Percentiles rank a stretch among this genome's conserved stretches.
Evolutionary conservation across 2,329 filamentous ascomycete genomes (phyloP).

Genomic region (Macrophomina tecta): DNA sequence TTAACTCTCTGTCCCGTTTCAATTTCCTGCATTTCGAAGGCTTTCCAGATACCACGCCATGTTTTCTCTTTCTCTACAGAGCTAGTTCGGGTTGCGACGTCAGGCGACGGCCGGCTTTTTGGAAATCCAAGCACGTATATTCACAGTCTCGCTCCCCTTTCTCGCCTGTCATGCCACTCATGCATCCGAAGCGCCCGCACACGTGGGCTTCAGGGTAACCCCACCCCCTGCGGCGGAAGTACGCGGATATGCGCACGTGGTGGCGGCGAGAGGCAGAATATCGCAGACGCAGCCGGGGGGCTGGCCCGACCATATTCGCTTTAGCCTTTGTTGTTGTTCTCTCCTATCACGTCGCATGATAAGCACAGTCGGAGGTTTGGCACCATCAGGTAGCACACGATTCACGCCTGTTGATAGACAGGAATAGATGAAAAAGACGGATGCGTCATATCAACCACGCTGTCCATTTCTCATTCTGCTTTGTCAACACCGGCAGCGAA

Average conservation of each 20-base stretch:
- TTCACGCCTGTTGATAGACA: slow-evolving; percentile 15
- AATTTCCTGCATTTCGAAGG: slow-evolving; percentile 17
- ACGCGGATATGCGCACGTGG: slow-evolving; percentile 13
- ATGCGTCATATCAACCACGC: not conserved
- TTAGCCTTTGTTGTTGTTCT: slow-evolving; percentile 1
- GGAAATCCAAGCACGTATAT: slow-evolving; percentile 19
- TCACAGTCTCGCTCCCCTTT: not conserved
- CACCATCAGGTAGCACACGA: not conserved
- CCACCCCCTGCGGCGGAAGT: slow-evolving; percentile 19
- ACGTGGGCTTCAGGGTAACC: slow-evolving; percentile 17
- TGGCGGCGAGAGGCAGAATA: slow-evolving; percentile 10
- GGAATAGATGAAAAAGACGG: slow-evolving; percentile 12
- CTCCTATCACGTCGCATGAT: slow-evolving; percentile 3
- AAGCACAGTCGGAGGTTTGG: not conserved
- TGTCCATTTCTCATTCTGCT: not conserved
- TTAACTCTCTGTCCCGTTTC: slow-evolving; percentile 4
- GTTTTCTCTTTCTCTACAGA: slow-evolving; percentile 19
- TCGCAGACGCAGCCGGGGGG: not conserved
- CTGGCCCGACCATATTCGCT: slow-evolving; percentile 2
- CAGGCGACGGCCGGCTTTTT: slow-evolving; percentile 2
- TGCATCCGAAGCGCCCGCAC: slow-evolving; percentile 6
- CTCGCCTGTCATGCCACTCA: not conserved
- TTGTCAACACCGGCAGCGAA: not conserved
- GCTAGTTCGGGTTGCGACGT: slow-evolving; percentile 3
- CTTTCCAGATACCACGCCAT: slow-evolving; percentile 24